A percentile compares a stretch with the other conserved stretches of the same genome.
phyloP scores from a whole-genome alignment of 768 basidiomycete species.

The Auriculariales sp. region DNA sequence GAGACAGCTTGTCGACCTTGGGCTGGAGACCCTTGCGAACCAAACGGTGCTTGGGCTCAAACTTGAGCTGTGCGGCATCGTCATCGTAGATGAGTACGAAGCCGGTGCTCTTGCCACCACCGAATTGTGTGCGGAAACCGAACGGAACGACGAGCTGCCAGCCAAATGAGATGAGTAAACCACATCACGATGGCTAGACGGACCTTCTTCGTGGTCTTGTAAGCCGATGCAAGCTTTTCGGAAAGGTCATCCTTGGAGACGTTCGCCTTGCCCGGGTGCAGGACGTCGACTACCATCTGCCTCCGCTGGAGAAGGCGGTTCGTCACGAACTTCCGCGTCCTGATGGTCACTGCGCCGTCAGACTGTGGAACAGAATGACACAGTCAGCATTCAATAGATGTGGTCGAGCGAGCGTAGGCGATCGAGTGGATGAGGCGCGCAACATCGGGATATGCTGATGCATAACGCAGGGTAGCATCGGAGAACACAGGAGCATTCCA shows the following conservation, averaged over 20 bases:
- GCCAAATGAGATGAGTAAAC: too few relatives aligned
- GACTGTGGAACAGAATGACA: neutral
- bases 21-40: slow-evolving; percentile 58
- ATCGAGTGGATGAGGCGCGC: too few relatives aligned
- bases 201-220: slow-evolving; percentile 88
- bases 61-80: slow-evolving; percentile 87
- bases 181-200: too few relatives aligned
- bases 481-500: too few relatives aligned
- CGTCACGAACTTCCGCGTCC: slow-evolving; percentile 98
- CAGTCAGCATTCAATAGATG: too few relatives aligned
- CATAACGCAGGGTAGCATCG: too few relatives aligned
- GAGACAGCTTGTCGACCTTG: slow-evolving; percentile 85
- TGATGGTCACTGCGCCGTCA: slow-evolving; percentile 60
- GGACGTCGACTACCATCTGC: slow-evolving; percentile 89
- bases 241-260: slow-evolving; percentile 84
- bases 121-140: slow-evolving; percentile 89
- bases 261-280: slow-evolving; percentile 91
- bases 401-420: too few relatives aligned
- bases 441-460: too few relatives aligned
- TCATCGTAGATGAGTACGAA: slow-evolving; percentile 97
- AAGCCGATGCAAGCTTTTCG: slow-evolving; percentile 82
- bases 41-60: slow-evolving; percentile 92
- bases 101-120: slow-evolving; percentile 94
- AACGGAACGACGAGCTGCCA: slow-evolving; percentile 88
- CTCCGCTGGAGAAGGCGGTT: slow-evolving; percentile 93